Base-by-base conservation (phyloP, 768 basidiomycete species). In the Trametes cubensis region DNA sequence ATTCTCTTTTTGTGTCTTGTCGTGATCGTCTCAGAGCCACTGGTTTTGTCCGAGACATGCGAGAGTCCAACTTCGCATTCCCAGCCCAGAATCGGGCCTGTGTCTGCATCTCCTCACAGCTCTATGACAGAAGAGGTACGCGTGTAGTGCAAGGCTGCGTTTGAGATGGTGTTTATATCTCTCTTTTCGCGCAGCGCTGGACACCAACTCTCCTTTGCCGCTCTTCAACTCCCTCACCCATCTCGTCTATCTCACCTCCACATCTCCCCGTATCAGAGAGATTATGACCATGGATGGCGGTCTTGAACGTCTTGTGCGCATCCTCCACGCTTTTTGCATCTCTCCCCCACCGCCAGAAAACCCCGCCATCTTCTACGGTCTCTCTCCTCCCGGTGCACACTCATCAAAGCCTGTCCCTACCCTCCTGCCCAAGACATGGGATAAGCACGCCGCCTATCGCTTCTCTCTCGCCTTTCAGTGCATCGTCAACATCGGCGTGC, bases 221-320 rank as follows among this genome's bases (percentile, higher is more conserved):
- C 79, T 94, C 44, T 87, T 95, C 80, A 97, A 97, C 79, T 98
- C 95, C 42, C 87, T 98, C 55, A 94, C 92, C 30, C 94, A 97
- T 78, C 89, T 98, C 58, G 91, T 92, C 52, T 95, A 97, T 77
- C 89, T 99, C 66, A 98, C 96, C 8, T 94, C 94, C 0, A 98
- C 97, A 6, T 97, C 95, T 0, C 95, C 97, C 2, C 87, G 95
- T 57, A 98, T 99, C 77, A 89, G 96, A 61, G 97, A 99, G 77
- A 98, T 97, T 68, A 92, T 99, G 85, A 96, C 95, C 28, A 88
- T 91, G 83, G 96, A 98, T 71, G 97, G 97, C 49, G 97, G 97
- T 1, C 86, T 99, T 18, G 97, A 99, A 72, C 89, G 96, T 15
- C 88, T 99, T 30, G 91, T 98, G 15, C 85, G 91, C 60, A 93